phyloP scores from a whole-genome alignment of 768 basidiomycete species.

The Chalciporus piperatus region DNA sequence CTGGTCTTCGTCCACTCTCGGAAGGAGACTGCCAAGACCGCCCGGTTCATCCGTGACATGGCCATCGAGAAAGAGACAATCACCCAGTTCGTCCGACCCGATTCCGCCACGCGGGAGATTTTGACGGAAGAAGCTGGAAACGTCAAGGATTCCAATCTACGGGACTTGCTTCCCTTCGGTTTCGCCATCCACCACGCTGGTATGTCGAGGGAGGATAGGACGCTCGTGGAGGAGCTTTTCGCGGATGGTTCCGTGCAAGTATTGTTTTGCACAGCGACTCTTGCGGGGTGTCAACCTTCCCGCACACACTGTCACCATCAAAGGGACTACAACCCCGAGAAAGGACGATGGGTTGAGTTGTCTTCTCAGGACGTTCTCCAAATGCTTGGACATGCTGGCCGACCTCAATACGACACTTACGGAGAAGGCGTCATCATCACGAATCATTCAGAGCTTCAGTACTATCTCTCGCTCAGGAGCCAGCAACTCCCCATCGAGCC shows the following conservation, averaged over 20 bases:
- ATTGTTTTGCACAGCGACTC: slow-evolving; percentile 93
- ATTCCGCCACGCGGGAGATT: slow-evolving; percentile 89
- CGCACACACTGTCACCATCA: slow-evolving; percentile 97
- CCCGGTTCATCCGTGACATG: slow-evolving; percentile 89
- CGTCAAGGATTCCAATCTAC: slow-evolving; percentile 78
- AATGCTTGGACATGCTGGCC: slow-evolving; percentile 97
- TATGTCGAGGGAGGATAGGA: slow-evolving; percentile 89
- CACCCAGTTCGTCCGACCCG: slow-evolving; percentile 92
- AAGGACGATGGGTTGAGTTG: slow-evolving; percentile 95
- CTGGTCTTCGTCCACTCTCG: slow-evolving; percentile 98
- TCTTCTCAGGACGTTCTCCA: slow-evolving; percentile 96
- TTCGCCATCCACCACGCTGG: slow-evolving; percentile 99
- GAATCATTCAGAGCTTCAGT: slow-evolving; percentile 94
- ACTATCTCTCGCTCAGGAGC: slow-evolving; percentile 92
- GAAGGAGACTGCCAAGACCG: slow-evolving; percentile 98
- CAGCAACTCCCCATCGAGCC: slow-evolving; percentile 97
- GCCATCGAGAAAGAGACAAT: slow-evolving; percentile 97
- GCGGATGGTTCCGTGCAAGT: slow-evolving; percentile 91
- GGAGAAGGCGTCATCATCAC: slow-evolving; percentile 99
- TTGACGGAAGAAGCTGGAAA: slow-evolving; percentile 79
- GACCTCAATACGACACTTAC: slow-evolving; percentile 95
- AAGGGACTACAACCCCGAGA: slow-evolving; percentile 99
- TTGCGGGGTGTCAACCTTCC: slow-evolving; percentile 99
- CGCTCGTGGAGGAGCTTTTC: slow-evolving; percentile 91
- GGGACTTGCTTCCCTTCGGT: slow-evolving; percentile 92